Evolutionary conservation across 1,139 yeast genomes (phyloP), one percentile per base, ranked within the genome.

Genomic region (Kazachstania sp.): DNA sequence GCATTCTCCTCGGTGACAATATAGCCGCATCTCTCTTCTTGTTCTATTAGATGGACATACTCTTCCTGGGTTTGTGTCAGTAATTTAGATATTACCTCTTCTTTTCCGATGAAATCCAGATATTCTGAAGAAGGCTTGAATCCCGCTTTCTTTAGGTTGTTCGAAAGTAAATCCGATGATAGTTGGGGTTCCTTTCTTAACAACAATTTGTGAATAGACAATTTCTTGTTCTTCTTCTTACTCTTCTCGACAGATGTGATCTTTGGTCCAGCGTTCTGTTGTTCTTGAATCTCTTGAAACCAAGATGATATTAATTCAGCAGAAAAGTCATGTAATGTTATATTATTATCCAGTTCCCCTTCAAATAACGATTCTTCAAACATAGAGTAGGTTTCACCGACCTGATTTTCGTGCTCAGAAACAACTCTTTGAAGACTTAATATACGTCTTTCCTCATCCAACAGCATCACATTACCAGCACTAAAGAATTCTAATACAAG

Each of bases 401-500:
- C 90, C 51, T 75, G 75, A 45, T 78, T 75, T 41, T 79, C 82
- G 59, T 81, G 79, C 49, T 85, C 95, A 40, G 78, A 77, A 2
- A 87, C 96, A 35, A 83, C 71, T 65, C 97, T 77, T 63, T 84
- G 90, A 34, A 90, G 69, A 0, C 94, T 73, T 58, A 88, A 58
- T 44, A 88, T 88, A 59, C 77, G 81, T 54, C 72, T 67, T 30
- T 82, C 74, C 35, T 79, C 75, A 61, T 90, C 95, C 53, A 90
- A 71, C 23, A 92, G 71, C 30, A 92, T 70, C 50, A 92, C 78
- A 60, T 92, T 92, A 35, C 98, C 98, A 2, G 96, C 96, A 61
- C 96, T 86, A 69, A 88, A 90, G 58, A 92, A 90, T 62, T 92
- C 98, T 51, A 92, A 68, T 0, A 86, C 95, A 54, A 90, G 70